Evolutionary conservation across 208 protist species (phyloP), one percentile per base, ranked within the genome.

Genomic region (Wallacemonas sp.): DNA sequence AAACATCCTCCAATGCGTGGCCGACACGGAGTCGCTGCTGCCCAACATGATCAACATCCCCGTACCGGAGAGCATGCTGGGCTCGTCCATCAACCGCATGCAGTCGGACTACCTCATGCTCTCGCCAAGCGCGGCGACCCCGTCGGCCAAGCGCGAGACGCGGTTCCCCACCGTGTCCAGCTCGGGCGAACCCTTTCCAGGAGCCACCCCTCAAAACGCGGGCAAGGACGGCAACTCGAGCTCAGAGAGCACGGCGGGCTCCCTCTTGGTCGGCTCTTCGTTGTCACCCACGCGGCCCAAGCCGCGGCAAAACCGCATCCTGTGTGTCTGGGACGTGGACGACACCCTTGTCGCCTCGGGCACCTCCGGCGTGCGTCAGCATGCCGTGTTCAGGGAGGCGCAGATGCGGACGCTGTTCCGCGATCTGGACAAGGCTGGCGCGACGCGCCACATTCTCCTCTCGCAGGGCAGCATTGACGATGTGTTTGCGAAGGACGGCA

Each of bases 401-500:
- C 73, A 95, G 38, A 74, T 95, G 16, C 36, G 61, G 2, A 36
- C 72, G 3, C 64, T 91, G 10, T 92, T 92, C 57, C 67, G 70
- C 2, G 23, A 64, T 14, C n/a, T 81, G 38, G 36, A 64, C 3
- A 59, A 48, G 32, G 50, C 29, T n/a, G 49, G 69, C 39, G 76
- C 55, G 36, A 78, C 81, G 20, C 76, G 84, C 1, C 89, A 92
- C 42, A 68, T 92, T n/a, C 62, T 95, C 23, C 80, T 95, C 2
- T 91, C 86, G 0, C 89, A 91, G 54, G 89, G 89, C 48, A 95
- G 89, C 74, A 83, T 95, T 49, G 89, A 92, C 52, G 89, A 95
- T 48, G 82, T 95, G 25, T 90, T 95, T 38, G 70, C 65, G 32
- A 52, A 26, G 33, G 82, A 57, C 50, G 76, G 39, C 54, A 77